Conservation (phyloP, 2,329 filamentous ascomycete species). For the Epichloe uncinata region DNA sequence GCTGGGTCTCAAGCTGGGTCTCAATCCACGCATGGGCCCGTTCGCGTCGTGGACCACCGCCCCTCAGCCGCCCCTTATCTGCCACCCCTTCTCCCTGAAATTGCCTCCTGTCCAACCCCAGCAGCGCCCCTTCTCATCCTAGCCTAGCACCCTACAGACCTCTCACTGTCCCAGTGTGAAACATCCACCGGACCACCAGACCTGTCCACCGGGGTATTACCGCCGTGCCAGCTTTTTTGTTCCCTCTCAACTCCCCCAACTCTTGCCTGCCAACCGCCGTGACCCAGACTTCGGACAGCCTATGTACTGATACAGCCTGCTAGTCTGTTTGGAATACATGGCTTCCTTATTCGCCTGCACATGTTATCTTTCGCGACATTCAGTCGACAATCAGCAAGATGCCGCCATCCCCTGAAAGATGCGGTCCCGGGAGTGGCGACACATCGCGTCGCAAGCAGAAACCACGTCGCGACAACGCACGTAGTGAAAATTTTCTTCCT, state of each 20-base stretch:
- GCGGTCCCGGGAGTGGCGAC: slow-evolving; percentile 4
- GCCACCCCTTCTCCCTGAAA: slow-evolving; percentile 12
- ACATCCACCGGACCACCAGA: slow-evolving; percentile 3
- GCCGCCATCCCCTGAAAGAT: not conserved
- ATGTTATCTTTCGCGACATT: too few species aligned
- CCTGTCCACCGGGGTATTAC: not conserved
- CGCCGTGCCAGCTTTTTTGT: not conserved
- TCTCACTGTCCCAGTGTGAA: slow-evolving; percentile 7
- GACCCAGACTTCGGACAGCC: too few species aligned
- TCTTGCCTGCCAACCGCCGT: not conserved
- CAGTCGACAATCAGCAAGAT: too few species aligned
- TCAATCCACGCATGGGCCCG: slow-evolving; percentile 6
- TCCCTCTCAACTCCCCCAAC: not conserved
- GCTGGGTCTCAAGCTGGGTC: slow-evolving; percentile 8
- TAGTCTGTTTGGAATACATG: too few species aligned
- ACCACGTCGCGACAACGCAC: slow-evolving; percentile 4
- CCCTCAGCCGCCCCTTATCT: slow-evolving; percentile 5
- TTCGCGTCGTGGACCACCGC: not conserved
- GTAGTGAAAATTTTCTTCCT: slow-evolving; percentile 8
- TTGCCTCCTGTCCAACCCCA: slow-evolving; percentile 12
- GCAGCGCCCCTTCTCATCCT: slow-evolving; percentile 9
- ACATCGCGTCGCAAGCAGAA: slow-evolving; percentile 7
- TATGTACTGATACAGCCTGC: too few species aligned
- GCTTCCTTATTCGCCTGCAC: too few species aligned
- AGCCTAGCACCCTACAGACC: slow-evolving; percentile 9